phyloP scores from a whole-genome alignment of 2,329 filamentous ascomycete genomes.

The Colletotrichum tanaceti region DNA sequence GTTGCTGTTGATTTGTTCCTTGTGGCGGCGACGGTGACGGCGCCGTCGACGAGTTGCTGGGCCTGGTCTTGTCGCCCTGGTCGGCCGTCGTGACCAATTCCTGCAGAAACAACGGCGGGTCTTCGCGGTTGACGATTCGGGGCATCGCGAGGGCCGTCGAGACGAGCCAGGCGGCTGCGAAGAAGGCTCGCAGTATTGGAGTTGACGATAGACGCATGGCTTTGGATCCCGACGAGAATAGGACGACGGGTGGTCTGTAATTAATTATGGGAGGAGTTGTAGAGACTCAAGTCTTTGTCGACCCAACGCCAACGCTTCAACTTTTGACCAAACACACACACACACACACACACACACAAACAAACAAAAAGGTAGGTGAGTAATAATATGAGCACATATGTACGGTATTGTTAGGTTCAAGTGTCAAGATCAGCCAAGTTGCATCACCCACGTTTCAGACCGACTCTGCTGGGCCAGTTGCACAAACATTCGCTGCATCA shows the following conservation, averaged over 20 bases:
- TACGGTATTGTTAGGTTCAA: too few species aligned
- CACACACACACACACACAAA: too few species aligned
- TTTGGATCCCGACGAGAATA: neutral
- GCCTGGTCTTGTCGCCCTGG: slow-evolving; percentile 22
- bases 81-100: slow-evolving; percentile 30
- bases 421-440: slow-evolving; percentile 15
- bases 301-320: neutral
- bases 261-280: too few species aligned
- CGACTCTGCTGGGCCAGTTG: neutral
- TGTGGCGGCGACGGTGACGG: neutral
- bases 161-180: slow-evolving; percentile 23
- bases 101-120: slow-evolving; percentile 6
- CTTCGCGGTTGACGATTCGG: slow-evolving; percentile 28
- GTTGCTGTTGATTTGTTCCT: too few species aligned
- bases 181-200: neutral
- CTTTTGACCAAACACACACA: neutral
- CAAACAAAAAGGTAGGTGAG: too few species aligned
- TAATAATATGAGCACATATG: too few species aligned
- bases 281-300: neutral
- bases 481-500: slow-evolving; percentile 5
- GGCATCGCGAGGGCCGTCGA: slow-evolving; percentile 22
- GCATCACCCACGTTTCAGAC: slow-evolving; percentile 36
- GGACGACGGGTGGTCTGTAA: too few species aligned
- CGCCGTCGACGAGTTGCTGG: neutral
- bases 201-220: slow-evolving; percentile 31